A percentile compares a stretch with the other conserved stretches of the same genome.
phyloP scores from a whole-genome alignment of 345 rosid genomes.

The Rubroshorea leprosula region DNA sequence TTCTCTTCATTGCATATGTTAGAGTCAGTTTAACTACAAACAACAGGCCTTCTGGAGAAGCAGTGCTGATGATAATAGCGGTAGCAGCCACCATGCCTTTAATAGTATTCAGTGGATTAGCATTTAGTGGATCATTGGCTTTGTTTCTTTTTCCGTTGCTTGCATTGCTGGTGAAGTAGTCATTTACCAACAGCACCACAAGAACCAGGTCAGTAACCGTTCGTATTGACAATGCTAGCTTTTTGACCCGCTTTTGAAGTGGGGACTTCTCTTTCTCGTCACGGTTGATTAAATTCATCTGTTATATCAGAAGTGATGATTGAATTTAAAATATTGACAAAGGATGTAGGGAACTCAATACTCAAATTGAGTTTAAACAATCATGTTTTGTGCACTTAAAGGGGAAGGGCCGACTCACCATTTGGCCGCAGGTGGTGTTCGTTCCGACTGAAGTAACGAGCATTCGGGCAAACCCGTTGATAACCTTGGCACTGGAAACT shows the following conservation, averaged over 20 bases:
- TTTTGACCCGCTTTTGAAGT: slow-evolving; percentile 54
- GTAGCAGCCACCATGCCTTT: slow-evolving; percentile 52
- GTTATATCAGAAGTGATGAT: too few relatives aligned
- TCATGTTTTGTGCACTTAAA: too few relatives aligned
- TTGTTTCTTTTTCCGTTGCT: slow-evolving; percentile 36
- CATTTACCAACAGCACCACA: slow-evolving; percentile 42
- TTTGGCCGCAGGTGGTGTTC: slow-evolving; percentile 62
- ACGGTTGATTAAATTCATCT: too few relatives aligned
- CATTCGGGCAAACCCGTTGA: slow-evolving; percentile 47
- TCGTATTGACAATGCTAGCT: slow-evolving; percentile 52
- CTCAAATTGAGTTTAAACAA: too few relatives aligned
- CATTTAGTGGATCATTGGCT: slow-evolving; percentile 34
- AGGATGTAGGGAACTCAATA: too few relatives aligned
- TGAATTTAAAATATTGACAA: too few relatives aligned
- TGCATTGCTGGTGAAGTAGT: slow-evolving; percentile 64
- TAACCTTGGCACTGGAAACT: slow-evolving; percentile 48
- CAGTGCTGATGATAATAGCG: slow-evolving; percentile 66
- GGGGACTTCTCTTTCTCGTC: slow-evolving; percentile 55
- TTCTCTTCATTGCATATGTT: slow-evolving; percentile 73
- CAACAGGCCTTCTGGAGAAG: slow-evolving; percentile 70
- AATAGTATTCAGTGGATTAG: too few relatives aligned
- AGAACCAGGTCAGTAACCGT: slow-evolving; percentile 54
- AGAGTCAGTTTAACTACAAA: slow-evolving; percentile 71
- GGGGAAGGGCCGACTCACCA: slow-evolving; percentile 52
- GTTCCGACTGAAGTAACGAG: slow-evolving; percentile 55